phyloP scores from a whole-genome alignment of 331 rosid species.

The Rosa hybrid region DNA sequence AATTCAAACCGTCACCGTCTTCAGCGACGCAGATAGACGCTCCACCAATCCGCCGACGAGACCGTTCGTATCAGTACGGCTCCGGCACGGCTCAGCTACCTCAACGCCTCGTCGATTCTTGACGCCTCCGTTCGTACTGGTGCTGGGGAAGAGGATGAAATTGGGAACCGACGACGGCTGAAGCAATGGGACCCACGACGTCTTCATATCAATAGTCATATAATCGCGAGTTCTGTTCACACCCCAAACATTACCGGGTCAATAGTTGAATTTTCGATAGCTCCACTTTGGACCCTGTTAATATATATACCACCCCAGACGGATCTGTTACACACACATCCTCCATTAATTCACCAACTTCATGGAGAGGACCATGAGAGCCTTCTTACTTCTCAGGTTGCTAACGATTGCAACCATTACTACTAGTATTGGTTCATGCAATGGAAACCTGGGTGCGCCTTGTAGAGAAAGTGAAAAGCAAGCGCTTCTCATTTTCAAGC shows the following conservation, averaged over 20 bases:
- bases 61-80: conserved; percentile 83
- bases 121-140: conserved; percentile 91
- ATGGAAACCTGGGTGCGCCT: background rate
- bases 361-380: background rate
- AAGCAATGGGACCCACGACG: no score
- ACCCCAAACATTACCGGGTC: no score
- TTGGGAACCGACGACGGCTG: no score
- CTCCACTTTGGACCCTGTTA: background rate
- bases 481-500: conserved; percentile 29
- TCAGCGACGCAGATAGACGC: conserved; percentile 78
- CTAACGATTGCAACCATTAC: background rate
- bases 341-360: background rate
- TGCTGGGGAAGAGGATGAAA: conserved; percentile 23
- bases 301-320: background rate
- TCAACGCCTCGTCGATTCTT: conserved; percentile 59
- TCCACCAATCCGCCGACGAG: conserved; percentile 89
- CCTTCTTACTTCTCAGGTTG: background rate
- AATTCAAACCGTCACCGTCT: conserved; percentile 85
- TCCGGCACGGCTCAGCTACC: conserved; percentile 79
- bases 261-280: no score
- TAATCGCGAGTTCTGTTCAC: no score
- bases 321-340: background rate
- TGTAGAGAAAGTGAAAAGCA: conserved; percentile 30
- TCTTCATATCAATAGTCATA: no score
- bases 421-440: background rate